A percentile compares a stretch with the other conserved stretches of the same genome.
These are phyloP conservation scores for Rosa lucieae DNA, from an alignment of 306 rosid genomes.

Conservation along the genomic window DNA sequence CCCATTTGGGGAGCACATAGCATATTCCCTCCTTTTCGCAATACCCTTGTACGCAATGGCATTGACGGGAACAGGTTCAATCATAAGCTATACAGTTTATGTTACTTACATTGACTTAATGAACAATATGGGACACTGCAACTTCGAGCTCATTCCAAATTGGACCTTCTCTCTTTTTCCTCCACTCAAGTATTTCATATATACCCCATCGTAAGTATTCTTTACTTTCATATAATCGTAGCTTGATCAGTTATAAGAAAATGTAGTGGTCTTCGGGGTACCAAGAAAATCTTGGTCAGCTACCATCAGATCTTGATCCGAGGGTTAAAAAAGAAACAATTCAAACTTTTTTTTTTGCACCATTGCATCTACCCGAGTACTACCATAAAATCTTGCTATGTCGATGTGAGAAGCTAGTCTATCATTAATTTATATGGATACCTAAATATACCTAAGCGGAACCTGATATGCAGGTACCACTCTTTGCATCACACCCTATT, in stretches of 20 bases:
- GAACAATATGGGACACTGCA: constrained; percentile 78
- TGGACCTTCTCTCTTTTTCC: constrained; percentile 41
- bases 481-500: constrained; percentile 74
- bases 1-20: constrained; percentile 63
- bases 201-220: constrained; percentile 63
- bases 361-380: background rate
- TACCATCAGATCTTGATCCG: background rate
- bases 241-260: too few relatives aligned
- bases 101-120: constrained; percentile 54
- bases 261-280: too few relatives aligned
- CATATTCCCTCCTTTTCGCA: constrained; percentile 48
- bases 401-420: too few relatives aligned
- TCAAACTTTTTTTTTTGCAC: too few relatives aligned
- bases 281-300: too few relatives aligned
- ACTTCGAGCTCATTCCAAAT: constrained; percentile 55
- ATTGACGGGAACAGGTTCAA: constrained; percentile 37
- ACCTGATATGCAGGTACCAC: constrained; percentile 43
- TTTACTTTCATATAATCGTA: background rate
- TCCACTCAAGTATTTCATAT: constrained; percentile 59
- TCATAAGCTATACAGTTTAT: constrained; percentile 26
- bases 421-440: too few relatives aligned
- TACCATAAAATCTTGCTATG: background rate
- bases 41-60: constrained; percentile 40
- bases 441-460: background rate
- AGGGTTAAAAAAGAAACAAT: too few relatives aligned